These are phyloP conservation scores for Inga laurina DNA, from an alignment of 306 rosid genomes.

Conservation along the genomic window DNA sequence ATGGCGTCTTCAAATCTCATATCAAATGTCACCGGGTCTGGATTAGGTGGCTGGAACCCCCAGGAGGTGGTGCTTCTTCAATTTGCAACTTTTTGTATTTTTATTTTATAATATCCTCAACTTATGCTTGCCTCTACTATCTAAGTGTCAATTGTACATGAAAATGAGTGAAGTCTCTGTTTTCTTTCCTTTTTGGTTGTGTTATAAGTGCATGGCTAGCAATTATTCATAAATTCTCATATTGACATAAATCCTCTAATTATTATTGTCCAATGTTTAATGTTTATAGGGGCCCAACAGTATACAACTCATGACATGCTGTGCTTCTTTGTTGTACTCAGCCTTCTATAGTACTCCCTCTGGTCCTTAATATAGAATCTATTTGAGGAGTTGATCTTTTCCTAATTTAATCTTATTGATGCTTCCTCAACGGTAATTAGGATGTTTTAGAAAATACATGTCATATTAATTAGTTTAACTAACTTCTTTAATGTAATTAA, in stretches of 20 bases:
- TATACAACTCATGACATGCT: background rate
- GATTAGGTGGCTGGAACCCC: conserved; percentile 90
- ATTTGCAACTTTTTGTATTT: conserved; percentile 9
- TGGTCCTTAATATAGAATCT: too few species aligned
- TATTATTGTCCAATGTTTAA: background rate
- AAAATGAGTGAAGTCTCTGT: background rate
- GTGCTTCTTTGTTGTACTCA: background rate
- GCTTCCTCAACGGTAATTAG: too few species aligned
- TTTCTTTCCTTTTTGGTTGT: background rate
- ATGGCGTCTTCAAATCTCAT: conserved; percentile 94
- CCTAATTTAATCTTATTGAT: too few species aligned
- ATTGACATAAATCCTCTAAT: background rate
- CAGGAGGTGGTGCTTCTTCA: conserved; percentile 66
- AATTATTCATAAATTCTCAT: background rate
- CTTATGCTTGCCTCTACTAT: conserved; percentile 13
- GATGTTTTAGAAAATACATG: too few species aligned
- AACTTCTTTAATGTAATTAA: too few species aligned
- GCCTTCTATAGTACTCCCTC: background rate
- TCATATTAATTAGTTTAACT: too few species aligned
- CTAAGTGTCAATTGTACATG: background rate
- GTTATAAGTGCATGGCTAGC: background rate
- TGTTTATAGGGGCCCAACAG: background rate
- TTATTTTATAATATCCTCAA: background rate
- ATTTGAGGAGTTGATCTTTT: too few species aligned
- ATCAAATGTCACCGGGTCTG: conserved; percentile 77